Evolutionary conservation across 139 green algal species (phyloP).

Genomic region (Pseudopediastrum boryanum): DNA sequence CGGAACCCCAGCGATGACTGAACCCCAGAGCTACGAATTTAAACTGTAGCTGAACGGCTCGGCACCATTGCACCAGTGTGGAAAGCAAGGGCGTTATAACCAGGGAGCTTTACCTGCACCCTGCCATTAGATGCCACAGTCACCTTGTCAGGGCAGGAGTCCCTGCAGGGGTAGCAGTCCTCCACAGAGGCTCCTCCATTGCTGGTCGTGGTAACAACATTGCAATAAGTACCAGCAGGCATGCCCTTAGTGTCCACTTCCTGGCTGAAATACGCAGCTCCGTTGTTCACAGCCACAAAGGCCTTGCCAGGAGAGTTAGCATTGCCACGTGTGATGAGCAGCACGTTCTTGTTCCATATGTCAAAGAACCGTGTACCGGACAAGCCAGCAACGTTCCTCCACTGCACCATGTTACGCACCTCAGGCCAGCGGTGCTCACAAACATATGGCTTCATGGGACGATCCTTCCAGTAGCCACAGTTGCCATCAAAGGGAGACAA

Average conservation of each 20-base stretch:
- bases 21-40: too few relatives aligned
- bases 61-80: neutral
- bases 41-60: too few relatives aligned
- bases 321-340: neutral
- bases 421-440: conserved; percentile 15
- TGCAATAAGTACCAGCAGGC: neutral
- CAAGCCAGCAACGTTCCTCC: neutral
- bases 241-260: neutral
- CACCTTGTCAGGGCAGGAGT: neutral
- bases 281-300: conserved; percentile 4
- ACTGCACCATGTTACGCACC: conserved; percentile 16
- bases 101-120: neutral
- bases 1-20: too few relatives aligned
- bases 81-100: neutral
- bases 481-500: neutral
- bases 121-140: neutral
- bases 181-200: neutral
- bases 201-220: conserved; percentile 1
- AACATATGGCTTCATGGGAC: neutral
- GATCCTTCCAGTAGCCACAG: conserved; percentile 9
- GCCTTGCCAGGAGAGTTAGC: neutral
- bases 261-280: neutral
- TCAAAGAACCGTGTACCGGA: neutral
- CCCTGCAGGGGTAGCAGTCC: conserved; percentile 12
- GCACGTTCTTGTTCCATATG: neutral